phyloP scores from a whole-genome alignment of 345 rosid species.

The Sonneratia caseolaris region DNA sequence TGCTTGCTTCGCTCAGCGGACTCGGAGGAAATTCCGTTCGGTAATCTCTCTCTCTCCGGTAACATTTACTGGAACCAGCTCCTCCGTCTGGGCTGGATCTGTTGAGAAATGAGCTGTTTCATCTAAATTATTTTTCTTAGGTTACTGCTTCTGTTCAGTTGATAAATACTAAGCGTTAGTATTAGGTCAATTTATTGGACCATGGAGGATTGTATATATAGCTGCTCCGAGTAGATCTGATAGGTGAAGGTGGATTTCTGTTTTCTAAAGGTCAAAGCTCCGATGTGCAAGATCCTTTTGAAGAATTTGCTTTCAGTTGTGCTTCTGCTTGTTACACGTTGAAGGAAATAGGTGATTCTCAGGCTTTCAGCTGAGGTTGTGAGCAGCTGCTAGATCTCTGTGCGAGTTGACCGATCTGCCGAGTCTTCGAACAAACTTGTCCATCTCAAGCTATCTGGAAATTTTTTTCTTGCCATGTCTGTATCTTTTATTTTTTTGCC shows the following conservation, averaged over 20 bases:
- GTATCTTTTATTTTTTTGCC: no score
- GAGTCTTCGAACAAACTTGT: background rate
- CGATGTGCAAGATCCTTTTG: background rate
- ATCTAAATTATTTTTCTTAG: background rate
- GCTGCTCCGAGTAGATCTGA: background rate
- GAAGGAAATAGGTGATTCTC: background rate
- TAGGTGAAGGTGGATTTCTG: background rate
- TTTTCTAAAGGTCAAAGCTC: background rate
- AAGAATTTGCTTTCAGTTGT: background rate
- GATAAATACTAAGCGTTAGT: background rate
- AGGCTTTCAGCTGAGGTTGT: background rate
- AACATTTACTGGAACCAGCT: background rate
- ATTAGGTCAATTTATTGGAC: background rate
- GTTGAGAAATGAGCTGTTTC: slow-evolving; percentile 3
- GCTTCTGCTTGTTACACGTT: background rate
- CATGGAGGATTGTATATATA: background rate
- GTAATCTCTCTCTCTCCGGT: background rate
- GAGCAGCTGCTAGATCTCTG: background rate
- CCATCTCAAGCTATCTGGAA: background rate
- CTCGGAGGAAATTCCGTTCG: slow-evolving; percentile 2
- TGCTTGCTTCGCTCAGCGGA: background rate
- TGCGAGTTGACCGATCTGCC: background rate
- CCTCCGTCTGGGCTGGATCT: background rate
- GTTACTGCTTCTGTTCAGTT: background rate
- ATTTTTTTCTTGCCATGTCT: background rate